Base-by-base conservation (phyloP, 805 yeast genomes). In the Yarrowia osloensis region DNA sequence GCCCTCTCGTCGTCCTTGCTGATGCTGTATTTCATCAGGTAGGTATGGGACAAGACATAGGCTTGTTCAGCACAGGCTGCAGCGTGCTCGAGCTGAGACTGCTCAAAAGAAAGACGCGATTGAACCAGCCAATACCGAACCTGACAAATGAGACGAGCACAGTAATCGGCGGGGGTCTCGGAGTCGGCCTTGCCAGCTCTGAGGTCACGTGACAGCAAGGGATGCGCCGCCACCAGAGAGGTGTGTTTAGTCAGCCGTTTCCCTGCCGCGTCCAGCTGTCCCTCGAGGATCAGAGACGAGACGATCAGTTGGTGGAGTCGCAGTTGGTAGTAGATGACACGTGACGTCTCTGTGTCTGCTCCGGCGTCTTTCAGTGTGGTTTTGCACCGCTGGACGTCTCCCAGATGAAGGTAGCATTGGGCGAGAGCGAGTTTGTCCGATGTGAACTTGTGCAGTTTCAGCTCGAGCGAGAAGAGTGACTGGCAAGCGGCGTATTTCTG, bases 341-440 rank as follows among this genome's bases (percentile, higher is more conserved):
- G 52, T 29, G 55, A 29, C 33, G 26, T 4, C 3, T 2, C 24
- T n/a, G 15, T 24, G 11, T 21, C 21, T 11, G 31, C 44, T n/a
- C n/a, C n/a, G 17, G 15, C 13, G 35, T 37, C 44, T 35, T 13
- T 24, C 6, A 44, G 49, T 0, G 29, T 24, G 2, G 29, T 17
- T 24, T 24, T 57, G 26, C 49, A 39, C n/a, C 42, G 28, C n/a
- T 57, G 63, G 3, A 39, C 46, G 49, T 57, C 63, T 19, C 63
- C 63, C 12, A 57, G 49, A 7, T 57, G 28, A 12, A 57, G 37
- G 63, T 57, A 40, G 37, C 63, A 57, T 19, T 57, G 63, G 4
- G 63, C 63, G 4, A 39, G 63, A 7, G 49, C 35, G 3, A 40
- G 8, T 15, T 24, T 57, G 37, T 57, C 49, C 19, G 12, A 7